These are phyloP conservation scores for Starmerella stellata DNA, from an alignment of 805 yeast genomes.

Conservation along the genomic window DNA sequence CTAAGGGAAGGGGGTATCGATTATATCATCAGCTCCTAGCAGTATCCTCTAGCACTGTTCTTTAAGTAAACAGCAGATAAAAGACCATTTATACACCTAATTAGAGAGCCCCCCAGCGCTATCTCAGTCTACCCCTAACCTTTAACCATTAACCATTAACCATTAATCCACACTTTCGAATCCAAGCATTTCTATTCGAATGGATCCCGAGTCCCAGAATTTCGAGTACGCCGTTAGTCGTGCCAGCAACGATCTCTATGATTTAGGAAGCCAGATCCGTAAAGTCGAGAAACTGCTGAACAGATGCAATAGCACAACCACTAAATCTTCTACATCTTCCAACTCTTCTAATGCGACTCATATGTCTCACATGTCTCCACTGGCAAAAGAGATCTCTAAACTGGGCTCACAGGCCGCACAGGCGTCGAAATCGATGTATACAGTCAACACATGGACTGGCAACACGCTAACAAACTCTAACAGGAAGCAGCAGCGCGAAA, in stretches of 20 bases:
- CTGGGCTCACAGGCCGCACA: constrained; percentile 8
- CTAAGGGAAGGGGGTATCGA: too few species aligned
- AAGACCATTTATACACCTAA: too few species aligned
- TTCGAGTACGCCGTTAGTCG: constrained; percentile 7
- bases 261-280: constrained; percentile 13
- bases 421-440: constrained; percentile 2
- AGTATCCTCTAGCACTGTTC: too few species aligned
- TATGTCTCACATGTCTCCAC: constrained; percentile 6
- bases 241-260: constrained; percentile 15
- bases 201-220: constrained; percentile 15
- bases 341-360: too few species aligned
- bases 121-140: too few species aligned
- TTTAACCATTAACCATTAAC: too few species aligned
- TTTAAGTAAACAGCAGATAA: too few species aligned
- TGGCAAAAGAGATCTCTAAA: constrained; percentile 7
- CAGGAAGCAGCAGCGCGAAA: constrained; percentile 6
- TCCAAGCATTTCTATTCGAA: too few species aligned
- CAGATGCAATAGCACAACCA: constrained; percentile 2
- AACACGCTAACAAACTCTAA: constrained; percentile 1
- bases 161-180: too few species aligned
- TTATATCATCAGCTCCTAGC: too few species aligned
- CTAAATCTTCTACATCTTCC: too few species aligned
- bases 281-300: constrained; percentile 6
- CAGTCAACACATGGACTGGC: constrained; percentile 4
- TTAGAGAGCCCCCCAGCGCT: too few species aligned